Percentiles rank a stretch among this genome's conserved stretches.
phyloP scores from a whole-genome alignment of 805 yeast species.

The Monosporozyma unispora region DNA sequence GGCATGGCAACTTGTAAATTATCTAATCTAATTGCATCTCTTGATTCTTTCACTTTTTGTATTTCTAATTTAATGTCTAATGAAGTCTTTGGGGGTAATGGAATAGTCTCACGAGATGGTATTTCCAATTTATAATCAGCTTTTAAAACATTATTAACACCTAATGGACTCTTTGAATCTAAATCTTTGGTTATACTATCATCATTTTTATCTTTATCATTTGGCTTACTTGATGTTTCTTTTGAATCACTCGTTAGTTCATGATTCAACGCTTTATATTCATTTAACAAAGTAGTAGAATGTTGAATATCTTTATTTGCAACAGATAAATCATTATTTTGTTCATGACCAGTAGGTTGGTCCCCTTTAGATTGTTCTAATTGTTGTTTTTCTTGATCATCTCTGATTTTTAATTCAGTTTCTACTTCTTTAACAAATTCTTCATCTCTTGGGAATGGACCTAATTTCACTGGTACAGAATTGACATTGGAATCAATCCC shows the following conservation, averaged over 20 bases:
- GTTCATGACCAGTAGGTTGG: neutral
- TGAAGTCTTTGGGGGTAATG: constrained; percentile 77
- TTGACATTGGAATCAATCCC: constrained; percentile 23
- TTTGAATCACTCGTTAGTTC: constrained; percentile 23
- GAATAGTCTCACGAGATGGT: constrained; percentile 67
- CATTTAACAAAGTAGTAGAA: constrained; percentile 44
- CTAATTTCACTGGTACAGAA: constrained; percentile 55
- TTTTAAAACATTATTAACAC: constrained; percentile 25
- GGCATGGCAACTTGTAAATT: constrained; percentile 75
- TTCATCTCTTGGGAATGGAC: constrained; percentile 77
- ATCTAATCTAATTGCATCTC: constrained; percentile 62
- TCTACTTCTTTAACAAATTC: constrained; percentile 79
- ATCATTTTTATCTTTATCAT: constrained; percentile 7
- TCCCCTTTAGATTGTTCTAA: constrained; percentile 7
- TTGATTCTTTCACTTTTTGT: constrained; percentile 68
- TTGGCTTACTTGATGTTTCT: constrained; percentile 3
- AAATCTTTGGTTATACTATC: constrained; percentile 4
- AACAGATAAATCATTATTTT: neutral
- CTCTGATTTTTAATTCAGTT: constrained; percentile 71
- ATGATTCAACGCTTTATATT: constrained; percentile 51
- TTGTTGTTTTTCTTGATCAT: constrained; percentile 47
- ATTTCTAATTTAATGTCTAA: constrained; percentile 74
- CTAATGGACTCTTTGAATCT: constrained; percentile 11
- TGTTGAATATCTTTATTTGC: neutral
- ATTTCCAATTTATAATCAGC: constrained; percentile 41